These are phyloP conservation scores for Apophysomyces variabilis DNA, from an alignment of 371 early-diverging fungal genomes.

Conservation along the genomic window DNA sequence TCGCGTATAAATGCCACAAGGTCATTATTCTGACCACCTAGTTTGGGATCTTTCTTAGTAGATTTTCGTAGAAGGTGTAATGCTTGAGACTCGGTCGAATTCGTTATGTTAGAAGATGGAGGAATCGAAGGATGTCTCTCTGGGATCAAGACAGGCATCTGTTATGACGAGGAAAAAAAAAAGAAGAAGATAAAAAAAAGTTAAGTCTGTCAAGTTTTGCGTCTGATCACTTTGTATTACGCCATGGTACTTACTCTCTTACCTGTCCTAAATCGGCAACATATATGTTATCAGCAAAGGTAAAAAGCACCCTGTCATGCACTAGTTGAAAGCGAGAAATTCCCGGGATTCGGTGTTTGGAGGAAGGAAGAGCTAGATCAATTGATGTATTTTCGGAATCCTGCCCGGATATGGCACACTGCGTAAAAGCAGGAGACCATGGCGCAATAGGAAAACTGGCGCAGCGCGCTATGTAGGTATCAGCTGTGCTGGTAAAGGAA, in stretches of 20 bases:
- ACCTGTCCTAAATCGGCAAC: constrained; percentile 22
- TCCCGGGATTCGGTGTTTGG: constrained; percentile 19
- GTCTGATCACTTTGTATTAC: neutral
- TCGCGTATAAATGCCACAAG: constrained; percentile 66
- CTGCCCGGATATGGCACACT: constrained; percentile 18
- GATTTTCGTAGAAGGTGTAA: neutral
- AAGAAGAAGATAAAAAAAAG: neutral
- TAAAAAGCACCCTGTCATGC: constrained; percentile 19
- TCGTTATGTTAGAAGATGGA: neutral
- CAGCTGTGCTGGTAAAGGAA: neutral
- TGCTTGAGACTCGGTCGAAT: constrained; percentile 6
- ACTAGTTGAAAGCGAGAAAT: constrained; percentile 20
- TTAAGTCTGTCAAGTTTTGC: too few species aligned
- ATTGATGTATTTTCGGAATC: constrained; percentile 2
- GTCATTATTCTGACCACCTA: constrained; percentile 58
- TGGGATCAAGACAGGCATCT: constrained; percentile 11
- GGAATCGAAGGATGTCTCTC: neutral
- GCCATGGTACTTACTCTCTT: constrained; percentile 13
- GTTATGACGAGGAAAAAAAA: constrained; percentile 4
- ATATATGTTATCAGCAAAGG: constrained; percentile 17
- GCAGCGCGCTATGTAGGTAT: constrained; percentile 13
- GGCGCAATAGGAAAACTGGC: constrained; percentile 9
- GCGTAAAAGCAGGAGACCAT: constrained; percentile 22
- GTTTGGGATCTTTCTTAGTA: constrained; percentile 58
- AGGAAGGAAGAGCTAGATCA: neutral